phyloP scores from a whole-genome alignment of 495 filamentous ascomycete species.

The Penicillium odoratum region DNA sequence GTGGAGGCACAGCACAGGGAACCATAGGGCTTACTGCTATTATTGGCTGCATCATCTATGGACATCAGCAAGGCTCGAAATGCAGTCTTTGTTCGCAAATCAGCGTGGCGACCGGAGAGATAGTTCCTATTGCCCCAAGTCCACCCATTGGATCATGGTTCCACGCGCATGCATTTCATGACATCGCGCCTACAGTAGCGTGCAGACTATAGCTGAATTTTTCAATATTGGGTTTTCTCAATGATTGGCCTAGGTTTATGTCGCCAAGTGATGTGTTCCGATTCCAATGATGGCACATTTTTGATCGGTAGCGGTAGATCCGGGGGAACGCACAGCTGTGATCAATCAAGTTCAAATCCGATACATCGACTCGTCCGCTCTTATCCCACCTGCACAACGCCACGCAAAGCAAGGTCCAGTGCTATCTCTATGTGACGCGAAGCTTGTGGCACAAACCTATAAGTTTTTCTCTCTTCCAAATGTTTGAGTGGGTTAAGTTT shows the following conservation, averaged over 20 bases:
- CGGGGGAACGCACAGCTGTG: slow-evolving; percentile 25
- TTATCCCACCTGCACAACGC: slow-evolving; percentile 10
- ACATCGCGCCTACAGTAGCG: slow-evolving; percentile 5
- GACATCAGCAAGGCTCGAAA: slow-evolving; percentile 9
- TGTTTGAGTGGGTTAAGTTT: neutral
- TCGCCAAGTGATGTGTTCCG: slow-evolving; percentile 31
- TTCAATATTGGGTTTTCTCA: slow-evolving; percentile 7
- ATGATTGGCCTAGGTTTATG: slow-evolving; percentile 18
- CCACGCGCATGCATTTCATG: slow-evolving; percentile 7
- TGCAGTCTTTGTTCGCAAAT: slow-evolving; percentile 2
- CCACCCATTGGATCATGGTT: slow-evolving; percentile 7
- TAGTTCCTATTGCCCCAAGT: slow-evolving; percentile 10
- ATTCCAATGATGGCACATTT: slow-evolving; percentile 28
- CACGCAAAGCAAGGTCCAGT: slow-evolving; percentile 26
- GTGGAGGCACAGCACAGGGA: slow-evolving; percentile 29
- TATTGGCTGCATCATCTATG: slow-evolving; percentile 14
- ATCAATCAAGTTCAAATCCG: slow-evolving; percentile 22
- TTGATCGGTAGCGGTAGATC: slow-evolving; percentile 28
- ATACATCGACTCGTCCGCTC: slow-evolving; percentile 4
- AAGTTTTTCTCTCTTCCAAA: neutral
- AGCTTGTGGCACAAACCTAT: slow-evolving; percentile 15
- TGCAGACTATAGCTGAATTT: slow-evolving; percentile 3
- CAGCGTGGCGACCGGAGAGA: slow-evolving; percentile 11
- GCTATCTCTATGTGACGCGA: slow-evolving; percentile 11
- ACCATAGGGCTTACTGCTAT: slow-evolving; percentile 5